Conservation (phyloP, 495 filamentous ascomycete genomes). For the Neurospora pannonica region DNA sequence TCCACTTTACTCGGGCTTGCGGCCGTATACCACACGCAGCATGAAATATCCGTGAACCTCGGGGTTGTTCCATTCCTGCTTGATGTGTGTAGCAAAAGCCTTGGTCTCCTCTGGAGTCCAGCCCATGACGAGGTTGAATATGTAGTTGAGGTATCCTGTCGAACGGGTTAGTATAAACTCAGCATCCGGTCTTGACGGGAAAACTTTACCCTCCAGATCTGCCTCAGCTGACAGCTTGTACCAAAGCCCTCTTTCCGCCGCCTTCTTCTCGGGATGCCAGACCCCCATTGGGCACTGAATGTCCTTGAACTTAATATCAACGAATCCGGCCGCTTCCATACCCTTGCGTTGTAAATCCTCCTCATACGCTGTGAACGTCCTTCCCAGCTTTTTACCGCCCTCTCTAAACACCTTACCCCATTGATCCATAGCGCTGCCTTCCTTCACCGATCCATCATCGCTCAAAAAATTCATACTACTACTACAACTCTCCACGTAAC, state of each 20-base stretch:
- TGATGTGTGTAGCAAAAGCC: conserved; percentile 7
- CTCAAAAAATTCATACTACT: conserved; percentile 10
- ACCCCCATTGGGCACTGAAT: background rate
- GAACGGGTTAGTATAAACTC: background rate
- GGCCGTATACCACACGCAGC: conserved; percentile 20
- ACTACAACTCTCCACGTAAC: conserved; percentile 15
- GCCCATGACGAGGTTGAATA: conserved; percentile 19
- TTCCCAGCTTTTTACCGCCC: conserved; percentile 7
- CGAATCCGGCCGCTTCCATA: conserved; percentile 49
- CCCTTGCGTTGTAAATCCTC: conserved; percentile 42
- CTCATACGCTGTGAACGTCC: conserved; percentile 4
- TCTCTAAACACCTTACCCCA: conserved; percentile 20
- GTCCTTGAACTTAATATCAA: conserved; percentile 33
- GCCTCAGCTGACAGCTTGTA: conserved; percentile 12
- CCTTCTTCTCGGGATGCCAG: conserved; percentile 27
- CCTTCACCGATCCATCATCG: conserved; percentile 17
- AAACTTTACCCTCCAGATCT: conserved; percentile 15
- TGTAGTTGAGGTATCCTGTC: conserved; percentile 16
- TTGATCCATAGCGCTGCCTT: conserved; percentile 20
- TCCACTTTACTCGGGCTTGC: conserved; percentile 13
- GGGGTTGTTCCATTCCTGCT: conserved; percentile 8
- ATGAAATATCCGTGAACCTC: conserved; percentile 5
- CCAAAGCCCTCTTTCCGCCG: conserved; percentile 37
- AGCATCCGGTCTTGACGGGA: background rate
- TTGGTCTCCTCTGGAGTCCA: conserved; percentile 13